These are phyloP conservation scores for Emericellopsis cladophorae DNA, from an alignment of 2,329 filamentous ascomycete genomes.

Conservation along the genomic window DNA sequence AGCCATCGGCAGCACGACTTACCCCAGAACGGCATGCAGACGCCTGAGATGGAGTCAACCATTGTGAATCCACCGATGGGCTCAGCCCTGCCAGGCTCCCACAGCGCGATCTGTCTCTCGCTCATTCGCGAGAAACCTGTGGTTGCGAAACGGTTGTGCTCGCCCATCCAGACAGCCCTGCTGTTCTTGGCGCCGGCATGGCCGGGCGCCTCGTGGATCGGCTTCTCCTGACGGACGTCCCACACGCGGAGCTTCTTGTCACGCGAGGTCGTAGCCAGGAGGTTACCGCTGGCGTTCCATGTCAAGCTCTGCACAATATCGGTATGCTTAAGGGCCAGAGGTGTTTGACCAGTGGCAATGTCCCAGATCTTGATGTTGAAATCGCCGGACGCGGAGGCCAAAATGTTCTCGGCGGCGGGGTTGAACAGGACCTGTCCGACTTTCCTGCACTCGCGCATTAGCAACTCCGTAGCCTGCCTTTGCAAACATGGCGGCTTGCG, in stretches of 20 bases:
- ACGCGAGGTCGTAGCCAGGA: constrained; percentile 83
- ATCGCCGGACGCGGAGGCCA: constrained; percentile 90
- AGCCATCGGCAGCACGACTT: constrained; percentile 10
- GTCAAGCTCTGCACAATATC: constrained; percentile 94
- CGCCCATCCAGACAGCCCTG: constrained; percentile 91
- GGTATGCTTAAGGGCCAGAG: constrained; percentile 67
- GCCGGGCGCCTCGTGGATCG: constrained; percentile 71
- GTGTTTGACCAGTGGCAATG: constrained; percentile 62
- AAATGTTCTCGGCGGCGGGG: constrained; percentile 85
- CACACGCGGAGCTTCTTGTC: constrained; percentile 98
- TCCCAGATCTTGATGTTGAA: constrained; percentile 96
- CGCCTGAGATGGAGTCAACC: constrained; percentile 90
- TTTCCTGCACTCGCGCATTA: constrained; percentile 46
- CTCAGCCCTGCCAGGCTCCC: constrained; percentile 79
- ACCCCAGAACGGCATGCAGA: constrained; percentile 99
- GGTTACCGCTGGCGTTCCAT: constrained; percentile 81
- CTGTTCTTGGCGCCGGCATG: constrained; percentile 96
- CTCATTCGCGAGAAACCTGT: constrained; percentile 98
- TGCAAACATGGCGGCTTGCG: not conserved
- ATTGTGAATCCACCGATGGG: constrained; percentile 84
- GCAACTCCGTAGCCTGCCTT: not conserved
- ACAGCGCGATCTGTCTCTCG: constrained; percentile 87
- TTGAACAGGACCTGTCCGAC: constrained; percentile 98
- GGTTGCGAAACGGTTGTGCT: constrained; percentile 89
- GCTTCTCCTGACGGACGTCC: constrained; percentile 89